These are phyloP conservation scores for Chrysosporium keratinophilum DNA, from an alignment of 2,329 filamentous ascomycete genomes.

Conservation along the genomic window DNA sequence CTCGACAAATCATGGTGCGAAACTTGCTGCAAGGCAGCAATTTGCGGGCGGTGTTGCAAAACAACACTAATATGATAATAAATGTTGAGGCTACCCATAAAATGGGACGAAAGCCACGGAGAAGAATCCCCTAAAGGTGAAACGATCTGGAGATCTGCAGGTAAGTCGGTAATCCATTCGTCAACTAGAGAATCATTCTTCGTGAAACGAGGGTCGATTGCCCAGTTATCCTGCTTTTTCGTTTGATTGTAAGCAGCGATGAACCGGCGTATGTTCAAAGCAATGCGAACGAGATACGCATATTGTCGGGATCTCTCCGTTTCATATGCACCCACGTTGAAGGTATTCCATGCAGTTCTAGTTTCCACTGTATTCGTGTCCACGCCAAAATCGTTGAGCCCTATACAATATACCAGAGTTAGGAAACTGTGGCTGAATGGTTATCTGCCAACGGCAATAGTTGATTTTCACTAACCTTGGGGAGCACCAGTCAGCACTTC, in stretches of 20 bases:
- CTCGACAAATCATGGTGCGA: constrained; percentile 67
- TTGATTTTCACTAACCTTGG: constrained; percentile 53
- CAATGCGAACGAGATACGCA: constrained; percentile 65
- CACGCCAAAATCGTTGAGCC: constrained; percentile 68
- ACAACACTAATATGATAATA: constrained; percentile 82
- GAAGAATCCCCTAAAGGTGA: constrained; percentile 69
- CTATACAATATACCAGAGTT: constrained; percentile 34
- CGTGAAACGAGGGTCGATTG: constrained; percentile 70
- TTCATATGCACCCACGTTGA: constrained; percentile 63
- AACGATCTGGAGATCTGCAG: constrained; percentile 63
- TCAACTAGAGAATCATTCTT: constrained; percentile 67
- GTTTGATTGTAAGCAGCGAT: constrained; percentile 63
- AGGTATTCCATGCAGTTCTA: constrained; percentile 50
- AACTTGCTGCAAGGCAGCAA: constrained; percentile 66
- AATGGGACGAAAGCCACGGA: constrained; percentile 77
- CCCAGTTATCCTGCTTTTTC: constrained; percentile 74
- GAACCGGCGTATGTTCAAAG: constrained; percentile 67
- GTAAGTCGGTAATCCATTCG: constrained; percentile 65
- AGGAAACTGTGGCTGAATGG: background rate
- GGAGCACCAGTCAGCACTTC: constrained; percentile 90
- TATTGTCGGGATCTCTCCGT: constrained; percentile 73
- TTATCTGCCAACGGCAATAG: background rate
- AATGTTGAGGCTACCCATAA: constrained; percentile 76
- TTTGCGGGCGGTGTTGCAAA: constrained; percentile 75
- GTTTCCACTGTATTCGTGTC: constrained; percentile 67